A percentile compares a stretch with the other conserved stretches of the same genome.
Evolutionary conservation across 1,284 basidiomycete genomes (phyloP).

Genomic region (Sporisorium exsertum): DNA sequence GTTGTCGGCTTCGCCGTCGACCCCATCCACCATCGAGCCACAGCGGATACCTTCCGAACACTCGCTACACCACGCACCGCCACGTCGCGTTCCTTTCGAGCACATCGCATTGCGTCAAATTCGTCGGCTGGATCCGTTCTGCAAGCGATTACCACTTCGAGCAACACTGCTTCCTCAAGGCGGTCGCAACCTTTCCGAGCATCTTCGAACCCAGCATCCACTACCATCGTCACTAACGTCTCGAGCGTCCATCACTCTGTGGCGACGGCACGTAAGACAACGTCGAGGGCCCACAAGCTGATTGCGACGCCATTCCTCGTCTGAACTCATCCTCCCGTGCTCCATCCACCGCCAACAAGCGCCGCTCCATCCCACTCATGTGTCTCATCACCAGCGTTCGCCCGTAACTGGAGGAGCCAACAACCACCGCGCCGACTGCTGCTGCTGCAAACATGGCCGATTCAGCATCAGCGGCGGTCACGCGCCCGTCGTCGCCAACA

Average conservation of each 20-base stretch:
- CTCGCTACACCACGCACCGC: background rate
- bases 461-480: constrained; percentile 14
- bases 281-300: background rate
- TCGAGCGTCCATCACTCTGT: background rate
- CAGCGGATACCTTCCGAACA: background rate
- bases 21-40: constrained; percentile 17
- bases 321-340: background rate
- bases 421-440: constrained; percentile 1
- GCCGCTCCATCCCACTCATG: constrained; percentile 9
- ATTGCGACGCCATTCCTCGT: background rate
- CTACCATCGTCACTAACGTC: background rate
- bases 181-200: background rate
- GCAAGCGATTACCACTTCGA: background rate
- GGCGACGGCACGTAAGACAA: background rate
- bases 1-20: constrained; percentile 17
- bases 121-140: background rate
- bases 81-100: too few species aligned
- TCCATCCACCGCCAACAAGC: constrained; percentile 14
- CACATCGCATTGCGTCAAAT: background rate
- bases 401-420: constrained; percentile 23
- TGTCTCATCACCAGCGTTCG: constrained; percentile 3
- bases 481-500: constrained; percentile 25
- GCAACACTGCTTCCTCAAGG: background rate
- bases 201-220: background rate
- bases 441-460: constrained; percentile 15